These are phyloP conservation scores for Colletotrichum kahawae DNA, from an alignment of 2,329 filamentous ascomycete species.

Conservation along the genomic window DNA sequence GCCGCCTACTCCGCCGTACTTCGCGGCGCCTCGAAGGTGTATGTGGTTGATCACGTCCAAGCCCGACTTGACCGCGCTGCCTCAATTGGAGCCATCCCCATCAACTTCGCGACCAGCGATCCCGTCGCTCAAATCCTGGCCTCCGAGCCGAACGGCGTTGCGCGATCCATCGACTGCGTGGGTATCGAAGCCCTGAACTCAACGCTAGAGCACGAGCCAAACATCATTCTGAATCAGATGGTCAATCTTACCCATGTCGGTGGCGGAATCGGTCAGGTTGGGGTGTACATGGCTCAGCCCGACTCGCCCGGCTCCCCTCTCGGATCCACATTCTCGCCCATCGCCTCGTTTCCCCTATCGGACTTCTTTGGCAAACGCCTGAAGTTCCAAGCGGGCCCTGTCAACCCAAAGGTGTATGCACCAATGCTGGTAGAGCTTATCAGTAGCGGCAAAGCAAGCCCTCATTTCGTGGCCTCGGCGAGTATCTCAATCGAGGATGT, in stretches of 20 bases:
- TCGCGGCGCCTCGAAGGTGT: conserved; percentile 25
- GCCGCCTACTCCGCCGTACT: conserved; percentile 26
- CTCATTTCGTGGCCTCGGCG: conserved; percentile 29
- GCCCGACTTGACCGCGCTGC: conserved; percentile 23
- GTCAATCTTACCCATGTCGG: neutral
- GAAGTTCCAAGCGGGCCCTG: conserved; percentile 2
- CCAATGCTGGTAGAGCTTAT: conserved; percentile 23
- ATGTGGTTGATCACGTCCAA: conserved; percentile 25
- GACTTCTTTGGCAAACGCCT: conserved; percentile 22
- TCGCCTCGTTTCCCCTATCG: conserved; percentile 22
- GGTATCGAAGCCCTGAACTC: conserved; percentile 23
- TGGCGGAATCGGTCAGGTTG: conserved; percentile 27
- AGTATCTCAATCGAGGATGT: conserved; percentile 20
- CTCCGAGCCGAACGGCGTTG: conserved; percentile 17
- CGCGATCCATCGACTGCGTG: conserved; percentile 24
- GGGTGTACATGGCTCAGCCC: conserved; percentile 21
- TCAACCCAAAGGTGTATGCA: neutral
- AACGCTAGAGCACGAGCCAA: conserved; percentile 12
- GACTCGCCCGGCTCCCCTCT: conserved; percentile 20
- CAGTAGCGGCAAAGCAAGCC: conserved; percentile 25
- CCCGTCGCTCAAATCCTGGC: conserved; percentile 23
- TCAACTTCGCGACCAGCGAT: conserved; percentile 21
- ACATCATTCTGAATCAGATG: conserved; percentile 14
- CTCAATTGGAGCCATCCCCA: conserved; percentile 24
- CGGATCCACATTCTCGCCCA: neutral